Evolutionary conservation across 148 eudicot genomes (phyloP).

Genomic region (Limonium bicolor): DNA sequence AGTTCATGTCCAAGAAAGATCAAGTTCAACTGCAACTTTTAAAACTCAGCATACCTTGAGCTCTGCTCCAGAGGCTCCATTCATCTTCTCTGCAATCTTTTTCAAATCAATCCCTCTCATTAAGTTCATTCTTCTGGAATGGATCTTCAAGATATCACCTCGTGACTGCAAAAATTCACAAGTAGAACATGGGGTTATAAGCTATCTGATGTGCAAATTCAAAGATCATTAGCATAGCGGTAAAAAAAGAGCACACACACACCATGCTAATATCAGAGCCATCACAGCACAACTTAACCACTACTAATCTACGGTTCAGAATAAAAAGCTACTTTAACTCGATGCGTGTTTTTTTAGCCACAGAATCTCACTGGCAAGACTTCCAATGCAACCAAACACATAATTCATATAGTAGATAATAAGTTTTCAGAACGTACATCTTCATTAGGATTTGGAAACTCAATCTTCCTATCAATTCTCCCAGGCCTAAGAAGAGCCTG

Average conservation of each 20-base stretch:
- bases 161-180: conserved; percentile 32
- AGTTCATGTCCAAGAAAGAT: too few relatives aligned
- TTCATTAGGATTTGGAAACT: conserved; percentile 67
- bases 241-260: background rate
- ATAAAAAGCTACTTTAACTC: too few relatives aligned
- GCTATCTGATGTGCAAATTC: too few relatives aligned
- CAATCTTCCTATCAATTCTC: conserved; percentile 65
- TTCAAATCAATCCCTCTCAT: conserved; percentile 55
- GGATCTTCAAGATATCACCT: conserved; percentile 50
- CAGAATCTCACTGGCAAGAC: too few relatives aligned
- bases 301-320: too few relatives aligned
- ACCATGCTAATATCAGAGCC: too few relatives aligned
- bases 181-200: too few relatives aligned
- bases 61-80: conserved; percentile 53
- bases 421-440: conserved; percentile 19
- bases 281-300: too few relatives aligned
- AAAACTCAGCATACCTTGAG: conserved; percentile 47
- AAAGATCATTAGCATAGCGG: too few relatives aligned
- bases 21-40: background rate
- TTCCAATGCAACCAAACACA: too few relatives aligned
- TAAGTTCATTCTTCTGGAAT: conserved; percentile 57
- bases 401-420: background rate
- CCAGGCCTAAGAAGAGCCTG: conserved; percentile 74
- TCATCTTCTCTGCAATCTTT: conserved; percentile 58
- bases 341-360: too few relatives aligned